A percentile compares a stretch with the other conserved stretches of the same genome.
These are phyloP conservation scores for Saturnispora serradocipensis DNA, from an alignment of 805 yeast genomes.

Conservation along the genomic window DNA sequence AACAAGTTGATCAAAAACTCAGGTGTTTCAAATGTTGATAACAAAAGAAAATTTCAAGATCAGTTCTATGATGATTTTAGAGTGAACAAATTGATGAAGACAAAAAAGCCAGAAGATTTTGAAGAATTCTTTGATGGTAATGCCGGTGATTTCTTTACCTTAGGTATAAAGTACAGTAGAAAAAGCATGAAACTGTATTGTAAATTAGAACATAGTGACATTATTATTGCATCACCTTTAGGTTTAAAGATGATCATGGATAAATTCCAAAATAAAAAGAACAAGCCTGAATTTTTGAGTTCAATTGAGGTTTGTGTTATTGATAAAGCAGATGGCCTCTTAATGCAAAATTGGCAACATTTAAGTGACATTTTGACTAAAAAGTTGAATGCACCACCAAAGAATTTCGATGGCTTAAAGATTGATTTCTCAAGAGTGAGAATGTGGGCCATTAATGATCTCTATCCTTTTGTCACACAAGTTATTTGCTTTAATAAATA, in stretches of 20 bases:
- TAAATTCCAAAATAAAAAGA: constrained; percentile 19
- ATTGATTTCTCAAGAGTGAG: constrained; percentile 88
- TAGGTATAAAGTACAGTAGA: constrained; percentile 87
- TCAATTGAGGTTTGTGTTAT: constrained; percentile 76
- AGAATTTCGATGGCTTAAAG: constrained; percentile 46
- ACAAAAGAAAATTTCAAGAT: constrained; percentile 59
- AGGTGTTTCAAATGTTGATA: constrained; percentile 70
- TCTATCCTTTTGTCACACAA: constrained; percentile 66
- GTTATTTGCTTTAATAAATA: constrained; percentile 68
- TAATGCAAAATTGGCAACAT: constrained; percentile 92
- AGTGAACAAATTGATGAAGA: constrained; percentile 22
- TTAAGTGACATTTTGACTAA: constrained; percentile 56
- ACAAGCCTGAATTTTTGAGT: constrained; percentile 49
- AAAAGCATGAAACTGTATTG: constrained; percentile 79
- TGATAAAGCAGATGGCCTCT: constrained; percentile 79
- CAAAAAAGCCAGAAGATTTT: constrained; percentile 76
- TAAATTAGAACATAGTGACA: constrained; percentile 74
- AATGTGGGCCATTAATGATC: constrained; percentile 87
- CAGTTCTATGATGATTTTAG: constrained; percentile 52
- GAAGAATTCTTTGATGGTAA: constrained; percentile 75
- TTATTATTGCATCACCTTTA: constrained; percentile 84
- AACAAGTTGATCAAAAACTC: constrained; percentile 51
- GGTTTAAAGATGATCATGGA: constrained; percentile 78
- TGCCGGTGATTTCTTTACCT: constrained; percentile 80
- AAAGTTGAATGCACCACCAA: constrained; percentile 62